phyloP scores from a whole-genome alignment of 371 early-diverging fungal species.

The Lichtheimia hyalospora region DNA sequence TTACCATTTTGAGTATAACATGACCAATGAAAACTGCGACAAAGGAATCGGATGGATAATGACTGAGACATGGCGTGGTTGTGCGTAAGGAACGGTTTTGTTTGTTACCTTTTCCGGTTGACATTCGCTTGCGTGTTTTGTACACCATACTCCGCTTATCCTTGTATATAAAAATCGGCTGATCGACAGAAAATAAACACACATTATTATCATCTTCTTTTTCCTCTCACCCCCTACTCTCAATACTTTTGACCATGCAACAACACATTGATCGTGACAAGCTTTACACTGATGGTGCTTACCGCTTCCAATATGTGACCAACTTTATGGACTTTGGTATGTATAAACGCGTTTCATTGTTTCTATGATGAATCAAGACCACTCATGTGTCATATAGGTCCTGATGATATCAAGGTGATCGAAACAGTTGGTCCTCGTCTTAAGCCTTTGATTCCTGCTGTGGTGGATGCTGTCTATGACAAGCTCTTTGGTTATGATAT shows the following conservation, averaged over 20 bases:
- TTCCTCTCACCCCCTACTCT: not conserved
- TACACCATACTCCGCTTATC: no score
- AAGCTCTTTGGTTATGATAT: conserved; percentile 65
- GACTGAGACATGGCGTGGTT: no score
- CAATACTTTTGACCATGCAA: conserved; percentile 1
- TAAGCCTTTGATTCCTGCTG: conserved; percentile 71
- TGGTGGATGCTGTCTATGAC: conserved; percentile 76
- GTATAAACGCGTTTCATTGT: not conserved
- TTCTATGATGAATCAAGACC: no score
- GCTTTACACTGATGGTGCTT: conserved; percentile 68
- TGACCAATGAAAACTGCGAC: no score
- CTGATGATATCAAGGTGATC: conserved; percentile 56
- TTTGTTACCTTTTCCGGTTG: no score
- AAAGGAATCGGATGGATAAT: no score
- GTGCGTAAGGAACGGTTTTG: no score
- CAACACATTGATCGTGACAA: conserved; percentile 60
- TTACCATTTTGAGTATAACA: no score
- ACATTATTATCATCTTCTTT: not conserved
- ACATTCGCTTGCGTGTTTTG: no score
- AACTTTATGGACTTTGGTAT: conserved; percentile 69
- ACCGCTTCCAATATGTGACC: conserved; percentile 73
- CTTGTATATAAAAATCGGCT: no score
- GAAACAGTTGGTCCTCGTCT: conserved; percentile 63
- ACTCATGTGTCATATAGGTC: conserved; percentile 16
- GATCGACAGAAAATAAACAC: no score